A percentile compares a stretch with the other conserved stretches of the same genome.
Conservation (phyloP, 176 grass and related monocot species). For the Stipa capillata region DNA sequence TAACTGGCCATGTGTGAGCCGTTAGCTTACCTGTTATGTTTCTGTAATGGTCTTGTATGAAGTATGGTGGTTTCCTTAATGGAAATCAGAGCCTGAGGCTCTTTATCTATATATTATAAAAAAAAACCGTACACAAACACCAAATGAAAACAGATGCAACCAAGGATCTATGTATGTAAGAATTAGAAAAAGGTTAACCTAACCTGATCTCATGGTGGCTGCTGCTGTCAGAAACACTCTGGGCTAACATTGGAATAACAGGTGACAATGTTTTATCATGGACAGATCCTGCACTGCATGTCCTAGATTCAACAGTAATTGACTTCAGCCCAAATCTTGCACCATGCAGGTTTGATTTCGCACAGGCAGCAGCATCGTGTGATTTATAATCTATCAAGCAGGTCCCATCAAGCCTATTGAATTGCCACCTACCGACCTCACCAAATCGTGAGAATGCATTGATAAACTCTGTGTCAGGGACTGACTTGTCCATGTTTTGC, state of each 20-base stretch:
- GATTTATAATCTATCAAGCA: constrained; percentile 61
- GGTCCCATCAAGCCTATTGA: constrained; percentile 38
- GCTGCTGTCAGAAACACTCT: constrained; percentile 29
- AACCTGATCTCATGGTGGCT: constrained; percentile 45
- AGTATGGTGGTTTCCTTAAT: neutral
- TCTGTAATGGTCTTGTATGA: neutral
- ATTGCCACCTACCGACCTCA: constrained; percentile 48
- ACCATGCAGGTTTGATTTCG: constrained; percentile 52
- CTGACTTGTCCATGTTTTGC: constrained; percentile 47
- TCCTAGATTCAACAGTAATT: constrained; percentile 43
- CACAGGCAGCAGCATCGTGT: constrained; percentile 40
- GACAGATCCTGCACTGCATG: constrained; percentile 20
- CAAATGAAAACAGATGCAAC: constrained; percentile 4
- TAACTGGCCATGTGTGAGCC: neutral
- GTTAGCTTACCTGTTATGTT: neutral
- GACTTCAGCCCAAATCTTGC: constrained; percentile 56
- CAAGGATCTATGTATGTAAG: neutral
- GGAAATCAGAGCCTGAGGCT: too few species aligned
- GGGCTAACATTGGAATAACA: constrained; percentile 16
- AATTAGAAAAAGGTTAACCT: constrained; percentile 10
- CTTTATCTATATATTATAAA: neutral
- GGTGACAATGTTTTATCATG: constrained; percentile 31
- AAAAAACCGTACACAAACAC: neutral
- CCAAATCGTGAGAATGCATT: constrained; percentile 70
- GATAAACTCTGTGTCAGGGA: constrained; percentile 51